Conservation (phyloP, 1,139 yeast genomes). For the Kodamaea sp. region DNA sequence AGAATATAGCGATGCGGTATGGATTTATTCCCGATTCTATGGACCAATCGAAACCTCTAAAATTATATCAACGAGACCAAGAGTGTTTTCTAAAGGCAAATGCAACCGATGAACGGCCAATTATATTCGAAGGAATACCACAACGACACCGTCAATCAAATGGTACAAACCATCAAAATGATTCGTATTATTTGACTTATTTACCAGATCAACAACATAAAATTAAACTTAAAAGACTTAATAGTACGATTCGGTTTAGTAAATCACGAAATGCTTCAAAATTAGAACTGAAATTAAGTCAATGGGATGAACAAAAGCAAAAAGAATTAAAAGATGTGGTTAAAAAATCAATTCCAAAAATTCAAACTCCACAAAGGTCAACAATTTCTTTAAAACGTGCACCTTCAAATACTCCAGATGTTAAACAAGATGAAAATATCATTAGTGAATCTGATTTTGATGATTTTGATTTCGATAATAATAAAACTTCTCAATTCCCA, state of each 20-base stretch:
- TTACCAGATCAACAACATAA: conserved; percentile 14
- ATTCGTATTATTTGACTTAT: conserved; percentile 32
- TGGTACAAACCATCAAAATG: conserved; percentile 15
- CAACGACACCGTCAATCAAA: conserved; percentile 24
- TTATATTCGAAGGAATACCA: conserved; percentile 40
- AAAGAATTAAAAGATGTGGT: neutral
- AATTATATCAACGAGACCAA: conserved; percentile 34
- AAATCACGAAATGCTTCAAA: conserved; percentile 33
- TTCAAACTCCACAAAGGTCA: conserved; percentile 1
- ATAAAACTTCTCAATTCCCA: conserved; percentile 12
- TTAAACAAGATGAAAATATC: conserved; percentile 21
- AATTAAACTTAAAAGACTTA: conserved; percentile 25
- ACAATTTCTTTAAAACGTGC: conserved; percentile 16
- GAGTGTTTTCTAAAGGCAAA: conserved; percentile 33
- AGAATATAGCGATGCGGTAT: conserved; percentile 37
- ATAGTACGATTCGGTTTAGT: conserved; percentile 34
- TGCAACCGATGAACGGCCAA: conserved; percentile 22
- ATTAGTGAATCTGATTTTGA: conserved; percentile 40
- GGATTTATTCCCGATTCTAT: conserved; percentile 44
- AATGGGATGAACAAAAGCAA: conserved; percentile 13
- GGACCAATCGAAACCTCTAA: conserved; percentile 36
- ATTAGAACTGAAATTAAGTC: conserved; percentile 13
- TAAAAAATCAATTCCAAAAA: neutral
- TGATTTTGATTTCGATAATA: conserved; percentile 19
- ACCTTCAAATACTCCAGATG: conserved; percentile 17